Base-by-base conservation (phyloP, 2,329 filamentous ascomycete species). In the Sporothrix euskadiensis region DNA sequence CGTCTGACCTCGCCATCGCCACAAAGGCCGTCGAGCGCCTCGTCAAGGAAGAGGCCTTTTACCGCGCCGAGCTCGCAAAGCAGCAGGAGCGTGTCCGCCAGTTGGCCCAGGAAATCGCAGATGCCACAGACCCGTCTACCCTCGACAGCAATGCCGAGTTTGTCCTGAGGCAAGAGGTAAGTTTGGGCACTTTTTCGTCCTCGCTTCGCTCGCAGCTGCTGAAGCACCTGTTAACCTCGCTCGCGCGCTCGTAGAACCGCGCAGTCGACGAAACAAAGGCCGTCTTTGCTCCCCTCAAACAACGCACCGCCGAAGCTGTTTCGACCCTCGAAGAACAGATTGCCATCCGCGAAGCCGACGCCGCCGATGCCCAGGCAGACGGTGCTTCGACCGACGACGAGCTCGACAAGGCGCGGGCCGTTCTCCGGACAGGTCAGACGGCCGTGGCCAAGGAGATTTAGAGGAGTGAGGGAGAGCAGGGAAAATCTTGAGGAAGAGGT, bases 11-110 rank as follows among this genome's bases (percentile, higher is more conserved):
- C 81, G 83, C 89, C 78, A 96, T 98, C 80, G 90, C 92, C 61
- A 96, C 93, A 32, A 89, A 91, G 75, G 90, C 93, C 26, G 89
- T 98, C 77, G 86, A 88, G 78, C 93, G 96, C 74, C 88, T 98
- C 66, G 89, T 97, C 77, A 98, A 97, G 83, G 96, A 99, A 82
- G 93, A 98, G 82, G 85, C 88, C 54, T 95, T 91, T 78, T 98
- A 99, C 84, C 92, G 94, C 85, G 92, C 92, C 80, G 96, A 99
- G 82, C 87, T 94, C 26, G 85, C 88, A 76, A 86, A 91, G 76
- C 94, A 98, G 81, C 87, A 92, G 78, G 87, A 88, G 75, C 89
- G 92, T 73, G 88, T 97, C 76, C 84, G 88, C 81, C 89, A 90
- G 80, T 86, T 97, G 22, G 86, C 90, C 80, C 84, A 86, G 61